Percentiles rank a stretch among this genome's conserved stretches.
Conservation (phyloP, 371 early-diverging fungal genomes). For the Rhizopus microsporus region DNA sequence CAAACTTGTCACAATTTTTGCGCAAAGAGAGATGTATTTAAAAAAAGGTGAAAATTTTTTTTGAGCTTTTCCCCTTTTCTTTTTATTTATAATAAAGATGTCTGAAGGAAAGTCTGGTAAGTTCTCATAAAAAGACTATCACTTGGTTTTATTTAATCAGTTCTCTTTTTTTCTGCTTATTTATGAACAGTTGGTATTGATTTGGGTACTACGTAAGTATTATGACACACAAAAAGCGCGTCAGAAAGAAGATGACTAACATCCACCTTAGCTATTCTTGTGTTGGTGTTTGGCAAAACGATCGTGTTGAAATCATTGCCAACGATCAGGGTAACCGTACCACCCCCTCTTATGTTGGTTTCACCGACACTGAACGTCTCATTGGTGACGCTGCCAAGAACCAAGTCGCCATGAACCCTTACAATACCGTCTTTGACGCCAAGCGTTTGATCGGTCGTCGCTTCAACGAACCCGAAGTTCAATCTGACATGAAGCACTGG, state of each 20-base stretch:
- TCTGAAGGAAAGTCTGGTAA: constrained; percentile 78
- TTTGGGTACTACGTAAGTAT: constrained; percentile 99
- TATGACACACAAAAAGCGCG: constrained; percentile 43
- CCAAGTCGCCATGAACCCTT: constrained; percentile 83
- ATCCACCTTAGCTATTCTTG: constrained; percentile 91
- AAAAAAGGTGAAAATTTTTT: constrained; percentile 8
- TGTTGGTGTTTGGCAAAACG: constrained; percentile 97
- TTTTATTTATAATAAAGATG: constrained; percentile 22
- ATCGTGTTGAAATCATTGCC: constrained; percentile 96
- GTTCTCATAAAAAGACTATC: constrained; percentile 15
- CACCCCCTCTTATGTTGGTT: constrained; percentile 92
- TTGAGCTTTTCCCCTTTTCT: constrained; percentile 16
- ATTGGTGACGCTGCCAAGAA: constrained; percentile 92
- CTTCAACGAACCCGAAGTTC: constrained; percentile 85
- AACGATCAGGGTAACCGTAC: constrained; percentile 97
- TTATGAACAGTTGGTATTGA: constrained; percentile 79
- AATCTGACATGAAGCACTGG: constrained; percentile 91
- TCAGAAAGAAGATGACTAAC: neutral
- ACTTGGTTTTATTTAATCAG: neutral
- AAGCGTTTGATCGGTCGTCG: constrained; percentile 98
- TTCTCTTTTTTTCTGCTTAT: neutral
- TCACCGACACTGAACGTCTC: constrained; percentile 83
- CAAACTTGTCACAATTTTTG: constrained; percentile 33
- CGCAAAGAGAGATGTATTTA: constrained; percentile 4
- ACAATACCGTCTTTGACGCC: constrained; percentile 93